Conservation (phyloP, 108 stramenopile genomes). For the Cyclotella distinguenda region DNA sequence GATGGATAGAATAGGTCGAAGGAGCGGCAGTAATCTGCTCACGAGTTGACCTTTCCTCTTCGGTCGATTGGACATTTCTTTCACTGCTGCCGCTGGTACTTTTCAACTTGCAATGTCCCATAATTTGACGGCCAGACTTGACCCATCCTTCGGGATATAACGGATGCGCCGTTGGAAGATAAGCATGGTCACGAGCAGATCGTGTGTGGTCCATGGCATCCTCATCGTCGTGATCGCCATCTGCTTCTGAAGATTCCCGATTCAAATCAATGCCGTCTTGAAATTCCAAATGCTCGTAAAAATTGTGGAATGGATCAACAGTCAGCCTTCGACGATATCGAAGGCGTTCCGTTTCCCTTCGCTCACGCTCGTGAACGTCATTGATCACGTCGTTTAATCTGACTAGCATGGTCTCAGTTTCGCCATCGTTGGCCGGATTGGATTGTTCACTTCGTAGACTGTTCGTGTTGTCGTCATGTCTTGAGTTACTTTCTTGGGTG, state of each 20-base stretch:
- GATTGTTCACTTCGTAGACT: no score
- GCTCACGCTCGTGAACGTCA: not conserved
- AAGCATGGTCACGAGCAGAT: constrained; percentile 56
- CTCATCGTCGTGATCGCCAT: not conserved
- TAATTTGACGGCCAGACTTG: constrained; percentile 18
- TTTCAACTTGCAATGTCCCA: not conserved
- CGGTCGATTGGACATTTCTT: not conserved
- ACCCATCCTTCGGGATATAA: constrained; percentile 52
- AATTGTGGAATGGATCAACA: no score
- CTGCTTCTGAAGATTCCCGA: no score
- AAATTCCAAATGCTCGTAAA: no score
- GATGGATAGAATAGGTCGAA: not conserved
- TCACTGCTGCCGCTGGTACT: not conserved
- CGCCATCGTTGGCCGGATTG: no score
- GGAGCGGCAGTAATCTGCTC: not conserved
- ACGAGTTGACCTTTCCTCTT: not conserved
- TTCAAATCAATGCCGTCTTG: no score
- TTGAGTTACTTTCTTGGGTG: no score
- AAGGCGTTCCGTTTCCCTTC: not conserved
- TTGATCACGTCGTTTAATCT: no score
- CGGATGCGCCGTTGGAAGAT: constrained; percentile 58
- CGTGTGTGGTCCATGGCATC: constrained; percentile 18
- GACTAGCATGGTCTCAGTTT: no score
- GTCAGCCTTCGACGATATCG: no score
- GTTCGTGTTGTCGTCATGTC: no score